phyloP scores from a whole-genome alignment of 192 early-diverging fungal species.

The Linnemannia schmuckeri region DNA sequence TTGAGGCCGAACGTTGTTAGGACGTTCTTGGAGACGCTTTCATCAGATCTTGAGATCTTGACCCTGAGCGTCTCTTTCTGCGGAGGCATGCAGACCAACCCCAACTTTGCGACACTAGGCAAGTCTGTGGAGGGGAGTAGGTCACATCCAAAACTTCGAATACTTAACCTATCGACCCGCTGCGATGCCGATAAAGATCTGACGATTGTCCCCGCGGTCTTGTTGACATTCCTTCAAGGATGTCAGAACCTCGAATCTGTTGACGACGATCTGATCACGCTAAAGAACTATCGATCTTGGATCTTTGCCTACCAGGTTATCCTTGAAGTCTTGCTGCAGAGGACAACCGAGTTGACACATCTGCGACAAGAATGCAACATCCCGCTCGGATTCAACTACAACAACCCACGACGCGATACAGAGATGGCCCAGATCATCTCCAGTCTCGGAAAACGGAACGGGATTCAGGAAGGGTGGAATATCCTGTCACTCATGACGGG shows the following conservation, averaged over 20 bases:
- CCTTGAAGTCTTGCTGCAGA: neutral
- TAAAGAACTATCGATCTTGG: neutral
- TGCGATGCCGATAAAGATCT: neutral
- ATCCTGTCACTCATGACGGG: neutral
- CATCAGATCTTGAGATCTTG: neutral
- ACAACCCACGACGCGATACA: neutral
- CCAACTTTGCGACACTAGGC: neutral
- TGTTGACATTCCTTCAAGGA: neutral
- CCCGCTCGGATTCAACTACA: neutral
- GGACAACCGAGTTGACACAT: neutral
- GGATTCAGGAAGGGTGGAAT: neutral
- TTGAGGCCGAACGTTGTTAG: neutral
- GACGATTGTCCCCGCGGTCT: neutral
- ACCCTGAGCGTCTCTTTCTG: neutral
- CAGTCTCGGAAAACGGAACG: neutral
- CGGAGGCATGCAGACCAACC: neutral
- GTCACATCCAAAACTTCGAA: neutral
- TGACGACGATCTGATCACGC: neutral
- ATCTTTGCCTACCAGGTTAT: neutral
- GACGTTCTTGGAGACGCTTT: neutral
- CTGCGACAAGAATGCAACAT: constrained; percentile 3
- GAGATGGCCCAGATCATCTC: neutral
- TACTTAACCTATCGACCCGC: neutral
- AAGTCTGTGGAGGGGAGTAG: neutral
- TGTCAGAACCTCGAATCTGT: neutral